Base-by-base conservation (phyloP, 768 basidiomycete genomes). In the Russula sp. region DNA sequence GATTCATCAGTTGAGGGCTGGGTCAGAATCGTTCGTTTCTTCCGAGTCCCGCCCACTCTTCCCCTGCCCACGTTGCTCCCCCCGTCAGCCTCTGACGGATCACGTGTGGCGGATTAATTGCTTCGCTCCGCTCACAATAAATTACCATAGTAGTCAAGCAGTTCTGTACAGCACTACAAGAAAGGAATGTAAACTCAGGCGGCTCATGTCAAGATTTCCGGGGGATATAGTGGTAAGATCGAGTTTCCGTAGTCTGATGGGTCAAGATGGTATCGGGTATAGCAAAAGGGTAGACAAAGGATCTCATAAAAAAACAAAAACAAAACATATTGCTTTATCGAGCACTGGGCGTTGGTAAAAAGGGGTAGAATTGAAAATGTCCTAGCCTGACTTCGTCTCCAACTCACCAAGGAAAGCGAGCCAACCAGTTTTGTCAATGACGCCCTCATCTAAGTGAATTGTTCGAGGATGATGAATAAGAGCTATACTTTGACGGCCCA, bases 341-440 rank as follows among this genome's bases (percentile, higher is more conserved):
- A n/a, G n/a, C n/a, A n/a, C n/a, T n/a, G n/a, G n/a, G n/a, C n/a
- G n/a, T n/a, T n/a, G n/a, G 14, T 7, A n/a, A 16, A 14, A 13
- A n/a, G 5, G 24, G 1, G 30, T 1, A 0, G 20, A 20, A 22
- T 18, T 13, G 38, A 13, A 48, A 48, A n/a, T n/a, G 11, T 11
- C n/a, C 66, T 57, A 66, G 44, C 11, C 14, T 5, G 40, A 5
- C 57, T 69, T 66, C 8, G 84, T 85, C 65, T 90, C 88, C 62
- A 95, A 76, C 70, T 88, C 84, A 57, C 80, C 84, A 42, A 98
- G 77, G 76, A 96, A 96, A 8, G 83, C 88, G 30, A 98, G 82
- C 94, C 94, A 99, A 0, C 83, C 84, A 76, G 96, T 95, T 81
- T 98, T 98, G 74, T 94, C 89, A 61, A 99, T 90, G 11, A 95